These are phyloP conservation scores for Aspergillus awamori DNA, from an alignment of 2,329 filamentous ascomycete species.

Conservation along the genomic window DNA sequence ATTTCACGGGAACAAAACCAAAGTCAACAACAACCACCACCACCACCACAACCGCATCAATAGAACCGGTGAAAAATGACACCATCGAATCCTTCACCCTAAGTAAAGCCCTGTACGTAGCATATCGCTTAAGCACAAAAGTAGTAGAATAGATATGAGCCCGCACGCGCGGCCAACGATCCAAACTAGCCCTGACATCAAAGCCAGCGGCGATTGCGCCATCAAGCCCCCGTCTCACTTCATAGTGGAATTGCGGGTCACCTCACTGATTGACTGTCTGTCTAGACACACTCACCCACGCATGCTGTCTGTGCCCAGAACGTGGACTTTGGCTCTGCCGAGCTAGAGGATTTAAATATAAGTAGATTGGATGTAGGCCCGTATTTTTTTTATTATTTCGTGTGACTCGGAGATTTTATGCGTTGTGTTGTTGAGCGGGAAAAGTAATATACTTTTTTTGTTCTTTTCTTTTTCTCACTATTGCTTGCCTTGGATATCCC, in stretches of 20 bases:
- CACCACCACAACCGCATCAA: not conserved
- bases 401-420: not conserved
- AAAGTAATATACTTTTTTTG: not conserved
- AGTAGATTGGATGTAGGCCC: no score
- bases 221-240: constrained; percentile 19
- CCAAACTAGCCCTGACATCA: not conserved
- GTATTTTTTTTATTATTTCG: no score
- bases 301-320: no score
- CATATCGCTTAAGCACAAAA: not conserved
- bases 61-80: not conserved
- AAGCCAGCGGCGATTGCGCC: constrained; percentile 27
- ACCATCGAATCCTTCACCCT: not conserved
- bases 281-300: no score
- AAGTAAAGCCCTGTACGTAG: not conserved
- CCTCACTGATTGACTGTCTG: no score
- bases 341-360: no score
- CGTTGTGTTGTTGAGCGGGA: not conserved
- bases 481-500: not conserved
- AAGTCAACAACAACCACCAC: no score
- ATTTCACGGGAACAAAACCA: not conserved
- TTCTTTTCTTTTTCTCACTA: not conserved
- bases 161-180: not conserved
- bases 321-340: no score
- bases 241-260: not conserved
- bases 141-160: not conserved